A percentile compares a stretch with the other conserved stretches of the same genome.
phyloP scores from a whole-genome alignment of 805 yeast species.

The Wickerhamomyces alni region DNA sequence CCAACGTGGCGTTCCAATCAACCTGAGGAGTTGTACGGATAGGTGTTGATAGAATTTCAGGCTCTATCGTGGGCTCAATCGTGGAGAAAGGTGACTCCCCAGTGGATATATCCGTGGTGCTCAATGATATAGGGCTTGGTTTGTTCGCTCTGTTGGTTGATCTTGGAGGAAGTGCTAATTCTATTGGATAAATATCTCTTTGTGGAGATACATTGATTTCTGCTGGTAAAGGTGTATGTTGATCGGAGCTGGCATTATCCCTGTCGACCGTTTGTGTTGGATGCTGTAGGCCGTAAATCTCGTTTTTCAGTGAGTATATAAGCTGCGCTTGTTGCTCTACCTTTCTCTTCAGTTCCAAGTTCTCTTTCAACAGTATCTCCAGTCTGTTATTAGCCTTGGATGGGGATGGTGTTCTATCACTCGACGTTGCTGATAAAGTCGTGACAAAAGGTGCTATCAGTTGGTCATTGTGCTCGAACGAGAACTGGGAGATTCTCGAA shows the following conservation, averaged over 20 bases:
- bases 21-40: constrained; percentile 8
- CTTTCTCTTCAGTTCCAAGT: constrained; percentile 14
- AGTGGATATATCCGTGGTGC: too few species aligned
- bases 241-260: background rate
- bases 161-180: constrained; percentile 30
- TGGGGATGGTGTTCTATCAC: constrained; percentile 10
- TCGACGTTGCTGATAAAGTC: background rate
- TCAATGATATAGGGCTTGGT: constrained; percentile 2
- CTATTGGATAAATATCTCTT: constrained; percentile 1
- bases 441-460: background rate
- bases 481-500: constrained; percentile 14
- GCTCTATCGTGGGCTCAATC: too few species aligned
- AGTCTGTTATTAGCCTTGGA: constrained; percentile 1
- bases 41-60: constrained; percentile 3
- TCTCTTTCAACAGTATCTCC: constrained; percentile 10
- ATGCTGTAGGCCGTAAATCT: constrained; percentile 11
- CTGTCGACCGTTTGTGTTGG: constrained; percentile 5
- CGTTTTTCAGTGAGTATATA: constrained; percentile 11
- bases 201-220: background rate
- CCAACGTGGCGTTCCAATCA: constrained; percentile 21
- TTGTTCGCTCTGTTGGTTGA: constrained; percentile 29
- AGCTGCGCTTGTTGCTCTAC: constrained; percentile 11
- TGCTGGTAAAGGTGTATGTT: constrained; percentile 3
- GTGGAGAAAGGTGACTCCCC: too few species aligned
- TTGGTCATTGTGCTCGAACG: constrained; percentile 12